Evolutionary conservation across 305 asterid genomes (phyloP).

Genomic region (Fraxinus paxiana): DNA sequence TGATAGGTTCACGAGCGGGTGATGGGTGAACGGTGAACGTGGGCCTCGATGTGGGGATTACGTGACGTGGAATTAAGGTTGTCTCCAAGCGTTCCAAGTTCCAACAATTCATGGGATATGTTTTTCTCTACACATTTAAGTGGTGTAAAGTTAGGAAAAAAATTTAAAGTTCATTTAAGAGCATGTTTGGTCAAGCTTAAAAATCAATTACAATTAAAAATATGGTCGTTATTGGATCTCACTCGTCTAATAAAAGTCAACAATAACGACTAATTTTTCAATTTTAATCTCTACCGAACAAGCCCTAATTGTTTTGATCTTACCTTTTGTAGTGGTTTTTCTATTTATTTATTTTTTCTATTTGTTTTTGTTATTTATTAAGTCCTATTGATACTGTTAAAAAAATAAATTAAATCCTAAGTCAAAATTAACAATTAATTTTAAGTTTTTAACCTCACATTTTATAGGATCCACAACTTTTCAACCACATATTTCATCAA

Average conservation of each 20-base stretch:
- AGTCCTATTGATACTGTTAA: background rate
- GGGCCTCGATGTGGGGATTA: background rate
- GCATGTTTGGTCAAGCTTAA: too few relatives aligned
- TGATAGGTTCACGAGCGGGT: background rate
- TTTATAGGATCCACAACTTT: background rate
- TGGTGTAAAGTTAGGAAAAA: background rate
- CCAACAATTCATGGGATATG: background rate
- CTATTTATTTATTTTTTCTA: background rate
- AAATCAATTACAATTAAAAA: too few relatives aligned
- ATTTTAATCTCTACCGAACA: too few relatives aligned
- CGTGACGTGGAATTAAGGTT: slow-evolving; percentile 10
- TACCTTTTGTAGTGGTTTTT: background rate
- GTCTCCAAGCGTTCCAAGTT: slow-evolving; percentile 2
- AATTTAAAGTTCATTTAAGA: too few relatives aligned
- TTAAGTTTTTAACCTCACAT: background rate
- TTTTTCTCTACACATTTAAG: background rate
- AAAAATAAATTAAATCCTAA: too few relatives aligned
- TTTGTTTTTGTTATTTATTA: background rate
- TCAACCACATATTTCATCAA: background rate
- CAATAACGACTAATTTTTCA: too few relatives aligned
- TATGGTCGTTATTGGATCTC: too few relatives aligned
- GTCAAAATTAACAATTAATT: too few relatives aligned
- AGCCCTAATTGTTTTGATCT: background rate
- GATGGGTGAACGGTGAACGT: background rate
- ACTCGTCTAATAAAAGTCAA: too few relatives aligned